Percentiles rank a stretch among this genome's conserved stretches.
Conservation (phyloP, 1,139 yeast species). For the Wickerhamomyces sp. region DNA sequence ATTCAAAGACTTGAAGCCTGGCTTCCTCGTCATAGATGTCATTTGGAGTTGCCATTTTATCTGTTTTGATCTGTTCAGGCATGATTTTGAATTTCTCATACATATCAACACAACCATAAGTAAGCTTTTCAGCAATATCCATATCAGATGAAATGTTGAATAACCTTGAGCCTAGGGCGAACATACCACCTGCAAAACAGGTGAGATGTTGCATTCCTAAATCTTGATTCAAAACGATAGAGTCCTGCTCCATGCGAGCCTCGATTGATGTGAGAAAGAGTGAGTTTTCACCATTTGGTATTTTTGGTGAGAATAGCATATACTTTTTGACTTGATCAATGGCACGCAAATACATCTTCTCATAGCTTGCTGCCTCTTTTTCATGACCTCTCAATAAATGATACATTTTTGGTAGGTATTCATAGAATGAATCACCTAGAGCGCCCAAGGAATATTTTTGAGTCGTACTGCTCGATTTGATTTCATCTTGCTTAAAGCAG, state of each 20-base stretch:
- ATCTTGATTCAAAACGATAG: conserved; percentile 19
- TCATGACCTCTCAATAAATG: conserved; percentile 44
- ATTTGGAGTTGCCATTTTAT: conserved; percentile 22
- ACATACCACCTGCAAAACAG: conserved; percentile 72
- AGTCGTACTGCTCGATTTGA: conserved; percentile 11
- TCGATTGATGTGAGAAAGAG: conserved; percentile 21
- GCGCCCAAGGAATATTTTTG: conserved; percentile 45
- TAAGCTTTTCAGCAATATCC: conserved; percentile 52
- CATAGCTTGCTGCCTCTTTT: conserved; percentile 13
- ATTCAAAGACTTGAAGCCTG: neutral
- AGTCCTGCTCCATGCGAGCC: conserved; percentile 9
- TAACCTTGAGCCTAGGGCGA: conserved; percentile 63
- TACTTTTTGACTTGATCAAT: conserved; percentile 34
- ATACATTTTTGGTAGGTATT: conserved; percentile 55
- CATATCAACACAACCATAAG: conserved; percentile 65
- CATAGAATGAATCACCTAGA: conserved; percentile 65
- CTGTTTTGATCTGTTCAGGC: conserved; percentile 39
- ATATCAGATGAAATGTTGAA: conserved; percentile 46
- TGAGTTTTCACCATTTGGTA: conserved; percentile 27
- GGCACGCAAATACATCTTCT: conserved; percentile 32
- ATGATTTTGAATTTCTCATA: conserved; percentile 43
- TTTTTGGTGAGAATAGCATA: conserved; percentile 39
- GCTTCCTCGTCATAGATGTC: conserved; percentile 30
- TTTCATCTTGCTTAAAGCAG: conserved; percentile 24
- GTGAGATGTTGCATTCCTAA: conserved; percentile 49